Evolutionary conservation across 441 rosid genomes (phyloP), one percentile per base, ranked within the genome.

Genomic region (Euphorbia celastroides): DNA sequence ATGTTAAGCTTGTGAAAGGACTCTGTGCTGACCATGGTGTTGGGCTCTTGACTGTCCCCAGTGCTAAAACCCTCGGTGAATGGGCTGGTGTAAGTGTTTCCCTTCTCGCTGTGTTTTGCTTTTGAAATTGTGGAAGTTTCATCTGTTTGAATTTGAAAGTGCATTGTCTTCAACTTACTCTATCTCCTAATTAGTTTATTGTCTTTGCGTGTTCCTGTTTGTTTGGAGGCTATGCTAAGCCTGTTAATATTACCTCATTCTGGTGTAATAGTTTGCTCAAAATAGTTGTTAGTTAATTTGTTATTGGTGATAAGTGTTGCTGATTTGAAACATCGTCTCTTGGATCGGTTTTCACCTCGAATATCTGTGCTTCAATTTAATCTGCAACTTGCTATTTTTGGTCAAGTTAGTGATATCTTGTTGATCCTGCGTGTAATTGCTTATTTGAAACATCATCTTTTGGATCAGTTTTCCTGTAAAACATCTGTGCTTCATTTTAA

Each of bases 41-140:
- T 14, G 80, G 80, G 60, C 73, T 93, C 65, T 66, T 93, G 59
- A 82, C 82, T 0, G 93, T 86, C 44, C 96, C 96, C 19, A 86
- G 86, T 77, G 89, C 96, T 41, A 88, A 90, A 78, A 80, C 91
- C 34, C 97, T 93, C 0, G 96, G 98, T 27, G 97, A 93, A 68
- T 93, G 98, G 98, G 97, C 96, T 74, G 97, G 98, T 56, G 98
- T 93, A 79, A 85, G 93, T 86, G 44, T 55, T 51, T 28, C 0
- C 38, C 16, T 0, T 23, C 16, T 10, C 25, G 9, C 5, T 5
- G 13, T 48, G 14, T 1, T 14, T 20, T 31, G 3, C 6, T 22
- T 50, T 19, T 19, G 26, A 19, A n/a, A 20, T 8, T 51, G 0
- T 51, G 5, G 7, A 19, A 51, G 1, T 51, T 51, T 5, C 10